These are phyloP conservation scores for Streptanthus diversifolius DNA, from an alignment of 345 rosid genomes.

Conservation along the genomic window DNA sequence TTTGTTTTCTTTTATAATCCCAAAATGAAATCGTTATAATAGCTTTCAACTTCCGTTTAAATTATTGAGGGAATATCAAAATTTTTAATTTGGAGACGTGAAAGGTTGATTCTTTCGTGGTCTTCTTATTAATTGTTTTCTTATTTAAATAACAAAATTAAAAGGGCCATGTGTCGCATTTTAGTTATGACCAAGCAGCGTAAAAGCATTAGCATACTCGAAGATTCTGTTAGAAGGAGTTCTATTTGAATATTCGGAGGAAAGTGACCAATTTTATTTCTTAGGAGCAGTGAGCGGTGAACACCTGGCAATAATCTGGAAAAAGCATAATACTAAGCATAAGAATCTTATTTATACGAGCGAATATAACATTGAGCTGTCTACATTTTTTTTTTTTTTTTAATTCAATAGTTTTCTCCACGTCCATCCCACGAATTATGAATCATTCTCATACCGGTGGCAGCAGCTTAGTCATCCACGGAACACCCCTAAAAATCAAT, in stretches of 20 bases:
- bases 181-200: no score
- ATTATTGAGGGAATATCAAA: neutral
- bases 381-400: neutral
- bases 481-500: no score
- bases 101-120: neutral
- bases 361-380: slow-evolving; percentile 9
- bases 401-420: neutral
- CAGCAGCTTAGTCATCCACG: no score
- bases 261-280: neutral
- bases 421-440: neutral
- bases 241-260: neutral
- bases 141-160: no score
- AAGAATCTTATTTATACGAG: neutral
- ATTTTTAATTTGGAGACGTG: neutral
- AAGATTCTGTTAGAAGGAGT: neutral
- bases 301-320: slow-evolving; percentile 8
- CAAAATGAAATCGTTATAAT: neutral
- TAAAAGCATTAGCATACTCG: neutral
- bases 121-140: neutral
- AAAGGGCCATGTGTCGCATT: neutral
- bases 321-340: neutral
- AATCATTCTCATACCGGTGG: no score
- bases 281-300: neutral
- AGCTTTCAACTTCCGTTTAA: no score
- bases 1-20: neutral